Conservation (phyloP, 768 basidiomycete genomes). For the Suillus clintonianus region DNA sequence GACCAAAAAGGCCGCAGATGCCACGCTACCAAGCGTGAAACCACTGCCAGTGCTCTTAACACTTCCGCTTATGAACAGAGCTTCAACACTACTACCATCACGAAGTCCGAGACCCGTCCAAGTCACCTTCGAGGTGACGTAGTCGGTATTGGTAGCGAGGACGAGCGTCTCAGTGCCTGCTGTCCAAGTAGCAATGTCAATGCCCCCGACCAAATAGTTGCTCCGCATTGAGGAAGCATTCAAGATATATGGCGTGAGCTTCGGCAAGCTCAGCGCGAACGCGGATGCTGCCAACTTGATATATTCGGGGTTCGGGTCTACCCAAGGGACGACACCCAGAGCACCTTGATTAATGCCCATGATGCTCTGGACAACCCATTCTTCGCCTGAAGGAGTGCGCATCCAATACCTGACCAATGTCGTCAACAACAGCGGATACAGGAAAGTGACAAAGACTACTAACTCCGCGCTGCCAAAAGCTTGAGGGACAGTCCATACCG, state of each 20-base stretch:
- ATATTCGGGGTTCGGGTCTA: conserved; percentile 52
- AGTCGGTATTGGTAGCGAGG: conserved; percentile 53
- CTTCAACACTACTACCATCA: neutral
- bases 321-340: conserved; percentile 52
- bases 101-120: conserved; percentile 32
- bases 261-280: conserved; percentile 46
- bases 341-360: conserved; percentile 74
- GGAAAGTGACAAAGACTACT: conserved; percentile 10
- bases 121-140: conserved; percentile 34
- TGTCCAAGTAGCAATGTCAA: conserved; percentile 57
- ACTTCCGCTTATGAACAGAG: conserved; percentile 18
- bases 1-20: conserved; percentile 22
- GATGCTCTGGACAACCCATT: conserved; percentile 66
- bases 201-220: conserved; percentile 40
- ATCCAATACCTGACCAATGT: conserved; percentile 55
- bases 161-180: conserved; percentile 43
- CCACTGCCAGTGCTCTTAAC: conserved; percentile 2
- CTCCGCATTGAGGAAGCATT: conserved; percentile 41
- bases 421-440: conserved; percentile 18
- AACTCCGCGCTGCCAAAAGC: conserved; percentile 59
- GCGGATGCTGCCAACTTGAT: conserved; percentile 55
- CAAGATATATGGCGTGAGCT: conserved; percentile 50
- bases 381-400: conserved; percentile 64
- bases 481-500: conserved; percentile 81
- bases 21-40: conserved; percentile 26